These are phyloP conservation scores for Phaeosphaeriaceae sp. DNA, from an alignment of 2,329 filamentous ascomycete species.

Conservation along the genomic window DNA sequence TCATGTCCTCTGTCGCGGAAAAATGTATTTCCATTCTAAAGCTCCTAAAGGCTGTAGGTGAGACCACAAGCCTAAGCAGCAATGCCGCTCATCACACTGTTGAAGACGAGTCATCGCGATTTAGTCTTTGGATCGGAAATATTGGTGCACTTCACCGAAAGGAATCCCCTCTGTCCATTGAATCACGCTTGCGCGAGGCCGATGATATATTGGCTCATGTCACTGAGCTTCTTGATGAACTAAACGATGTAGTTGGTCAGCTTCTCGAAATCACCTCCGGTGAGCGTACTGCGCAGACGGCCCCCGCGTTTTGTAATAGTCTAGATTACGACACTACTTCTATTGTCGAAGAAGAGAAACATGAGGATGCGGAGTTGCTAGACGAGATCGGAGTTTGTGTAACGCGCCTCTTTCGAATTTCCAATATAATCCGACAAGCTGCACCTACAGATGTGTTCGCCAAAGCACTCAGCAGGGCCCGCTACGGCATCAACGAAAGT, in stretches of 20 bases:
- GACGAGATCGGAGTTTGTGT: constrained; percentile 18
- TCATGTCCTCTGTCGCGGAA: background rate
- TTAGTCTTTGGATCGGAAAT: constrained; percentile 25
- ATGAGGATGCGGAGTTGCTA: constrained; percentile 19
- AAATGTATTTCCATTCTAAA: background rate
- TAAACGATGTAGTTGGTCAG: constrained; percentile 13
- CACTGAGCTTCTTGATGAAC: constrained; percentile 13
- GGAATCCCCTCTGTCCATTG: constrained; percentile 17
- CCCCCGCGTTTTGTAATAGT: too few species aligned
- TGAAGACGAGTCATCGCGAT: background rate
- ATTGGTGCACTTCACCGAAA: constrained; percentile 22
- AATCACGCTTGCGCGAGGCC: constrained; percentile 22
- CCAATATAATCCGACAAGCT: constrained; percentile 22
- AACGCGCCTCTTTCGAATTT: constrained; percentile 21
- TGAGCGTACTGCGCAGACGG: constrained; percentile 1
- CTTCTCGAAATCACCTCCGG: constrained; percentile 16
- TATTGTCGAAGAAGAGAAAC: background rate
- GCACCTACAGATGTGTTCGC: constrained; percentile 17
- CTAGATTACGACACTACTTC: background rate
- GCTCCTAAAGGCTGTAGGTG: background rate
- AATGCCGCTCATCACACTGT: background rate
- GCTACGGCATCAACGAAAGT: constrained; percentile 17
- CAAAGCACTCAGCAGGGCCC: constrained; percentile 20
- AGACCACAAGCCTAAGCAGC: too few species aligned
- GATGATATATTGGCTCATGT: constrained; percentile 16